Evolutionary conservation across 148 eudicot genomes (phyloP), one percentile per base, ranked within the genome.

Genomic region (Heliamphora exappendiculata): DNA sequence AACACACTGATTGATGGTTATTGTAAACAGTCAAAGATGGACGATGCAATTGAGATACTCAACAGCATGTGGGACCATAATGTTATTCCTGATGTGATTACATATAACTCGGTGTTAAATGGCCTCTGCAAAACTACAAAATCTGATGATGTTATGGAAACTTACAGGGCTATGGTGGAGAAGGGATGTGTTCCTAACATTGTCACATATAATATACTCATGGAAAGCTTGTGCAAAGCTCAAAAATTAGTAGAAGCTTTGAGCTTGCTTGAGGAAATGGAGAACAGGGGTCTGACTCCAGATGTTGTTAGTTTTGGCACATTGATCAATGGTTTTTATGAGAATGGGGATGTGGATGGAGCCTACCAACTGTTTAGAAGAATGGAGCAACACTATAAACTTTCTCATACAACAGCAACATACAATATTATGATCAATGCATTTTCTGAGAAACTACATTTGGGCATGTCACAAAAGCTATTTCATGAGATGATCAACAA

Each of bases 1-100:
- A 95, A 95, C 79, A 95, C 94, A 57, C 57, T 95, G 77, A 91
- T 95, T 68, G 92, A 93, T 84, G 99, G 97, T 33, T 95, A 88
- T 77, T 91, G 97, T 83, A 95, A 89, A 80, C 88, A 92, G 82
- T 79, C 82, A 72, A 95, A 88, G 81, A 83, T 95, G 83, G 90
- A 75, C 51, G 78, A 72, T 57, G 99, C 97, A 34, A 83, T 95
- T 75, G 94, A 89, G 67, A 82, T 92, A 75, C 75, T 89, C 53
- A 84, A 86, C 73, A 83, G 83, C 74, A 92, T 95, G 97, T 84
- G 88, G 89, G 94, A 86, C 67, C 89, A 89, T 80, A 88, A 83
- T 54, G 81, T 93, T 82, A 65, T 76, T 53, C 97, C 99, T 2
- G 99, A 92, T 81, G 91, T 87, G 74, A 87, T 95, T 64, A 95